Base-by-base conservation (phyloP, 306 rosid genomes). In the Castanea crenata region DNA sequence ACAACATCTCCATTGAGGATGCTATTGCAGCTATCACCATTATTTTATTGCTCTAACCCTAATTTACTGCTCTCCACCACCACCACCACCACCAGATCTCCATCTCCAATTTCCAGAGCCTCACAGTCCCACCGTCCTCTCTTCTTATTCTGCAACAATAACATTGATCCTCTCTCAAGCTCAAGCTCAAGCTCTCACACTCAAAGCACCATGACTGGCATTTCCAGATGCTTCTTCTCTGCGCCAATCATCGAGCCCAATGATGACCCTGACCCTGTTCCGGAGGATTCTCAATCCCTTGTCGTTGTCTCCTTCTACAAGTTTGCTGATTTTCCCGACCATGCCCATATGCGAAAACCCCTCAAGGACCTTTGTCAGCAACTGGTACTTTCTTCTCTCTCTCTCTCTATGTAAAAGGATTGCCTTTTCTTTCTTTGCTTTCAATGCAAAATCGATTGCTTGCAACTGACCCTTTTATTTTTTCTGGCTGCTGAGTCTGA, bases 251-350 rank as follows among this genome's bases (percentile, higher is more conserved):
- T 82, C n/a, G 29, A 32, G 35, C 69, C 80, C 8, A 68, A 81
- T 29, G 27, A 34, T 61, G 55, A 34, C 34, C 59, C 59, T 46
- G 80, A 82, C 59, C 35, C 81, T 63, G 75, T 84, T 31, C 77
- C 78, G 25, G 80, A 74, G 13, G 86, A 76, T 3, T 56, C 81
- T 2, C 38, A 68, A 5, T 34, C 87, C 55, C 97, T 95, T 9
- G 91, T 95, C 3, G 99, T 92, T 5, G 94, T 95, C 75, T 92
- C 98, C 41, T 95, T 95, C 85, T 95, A 95, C 89, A 92, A 92
- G 83, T 95, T 95, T 65, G 94, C 97, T 0, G 88, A 92, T 81
- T 92, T 92, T 29, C 87, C 86, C 1, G 98, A 92, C 79, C 92
- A 89, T 84, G 98, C 94, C 15, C 58, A 72, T 27, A 3, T 91